Evolutionary conservation across 305 asterid species (phyloP).

Genomic region (Fraxinus baroniana): DNA sequence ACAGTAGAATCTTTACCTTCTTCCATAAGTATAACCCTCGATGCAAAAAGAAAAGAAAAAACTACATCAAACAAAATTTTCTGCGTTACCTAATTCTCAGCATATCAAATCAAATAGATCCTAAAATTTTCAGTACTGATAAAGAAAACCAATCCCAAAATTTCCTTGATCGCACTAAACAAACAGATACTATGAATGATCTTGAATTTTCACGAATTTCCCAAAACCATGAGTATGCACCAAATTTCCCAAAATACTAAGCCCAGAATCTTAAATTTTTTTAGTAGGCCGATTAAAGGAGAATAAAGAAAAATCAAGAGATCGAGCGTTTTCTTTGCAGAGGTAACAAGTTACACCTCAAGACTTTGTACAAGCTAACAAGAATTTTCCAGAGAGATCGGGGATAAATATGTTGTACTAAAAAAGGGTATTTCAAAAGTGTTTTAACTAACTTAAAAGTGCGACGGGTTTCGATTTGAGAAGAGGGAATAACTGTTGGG

Average conservation of each 20-base stretch:
- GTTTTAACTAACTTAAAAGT: background rate
- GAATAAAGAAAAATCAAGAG: background rate
- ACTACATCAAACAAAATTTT: background rate
- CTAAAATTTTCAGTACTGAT: background rate
- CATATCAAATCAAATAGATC: background rate
- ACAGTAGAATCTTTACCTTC: conserved; percentile 59
- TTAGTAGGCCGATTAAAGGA: background rate
- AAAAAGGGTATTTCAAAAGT: background rate
- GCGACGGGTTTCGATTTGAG: background rate
- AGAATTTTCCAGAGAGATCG: background rate
- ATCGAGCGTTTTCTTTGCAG: background rate
- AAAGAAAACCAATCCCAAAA: background rate
- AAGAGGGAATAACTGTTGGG: background rate
- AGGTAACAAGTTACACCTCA: background rate
- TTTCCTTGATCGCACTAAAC: background rate
- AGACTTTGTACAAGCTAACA: background rate
- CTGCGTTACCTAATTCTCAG: background rate
- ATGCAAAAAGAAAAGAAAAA: background rate
- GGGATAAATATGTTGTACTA: background rate
- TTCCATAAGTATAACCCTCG: conserved; percentile 49
- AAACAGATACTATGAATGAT: background rate
- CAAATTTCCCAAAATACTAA: background rate
- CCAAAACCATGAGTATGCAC: background rate
- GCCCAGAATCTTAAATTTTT: background rate
- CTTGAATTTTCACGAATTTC: background rate